Conservation (phyloP, 495 filamentous ascomycete species). For the Penicillium paxilli region DNA sequence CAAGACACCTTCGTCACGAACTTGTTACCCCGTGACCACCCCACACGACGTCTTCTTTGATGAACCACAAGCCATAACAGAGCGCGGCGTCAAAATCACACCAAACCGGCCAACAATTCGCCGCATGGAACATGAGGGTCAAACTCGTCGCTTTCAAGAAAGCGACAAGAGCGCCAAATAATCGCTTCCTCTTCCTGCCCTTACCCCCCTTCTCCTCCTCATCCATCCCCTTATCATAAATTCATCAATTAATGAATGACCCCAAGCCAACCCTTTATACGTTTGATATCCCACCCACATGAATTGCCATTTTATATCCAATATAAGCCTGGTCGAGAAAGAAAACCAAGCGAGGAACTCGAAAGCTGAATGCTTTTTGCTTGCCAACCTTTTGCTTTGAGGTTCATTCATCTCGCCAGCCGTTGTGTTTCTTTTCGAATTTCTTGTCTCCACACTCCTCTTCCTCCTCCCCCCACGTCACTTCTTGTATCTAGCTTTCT, state of each 20-base stretch:
- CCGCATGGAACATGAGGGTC: neutral
- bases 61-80: neutral
- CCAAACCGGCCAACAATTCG: neutral
- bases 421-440: neutral
- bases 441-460: no score
- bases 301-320: neutral
- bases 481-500: slow-evolving; percentile 30
- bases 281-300: slow-evolving; percentile 1
- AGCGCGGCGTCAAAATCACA: neutral
- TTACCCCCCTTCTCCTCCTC: neutral
- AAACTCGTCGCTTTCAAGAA: neutral
- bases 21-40: neutral
- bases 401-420: slow-evolving; percentile 4
- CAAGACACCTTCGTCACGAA: neutral
- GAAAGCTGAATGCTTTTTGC: slow-evolving; percentile 5
- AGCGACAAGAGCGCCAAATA: no score
- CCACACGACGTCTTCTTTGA: neutral
- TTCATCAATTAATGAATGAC: slow-evolving; percentile 8
- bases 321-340: neutral
- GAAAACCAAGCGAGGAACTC: slow-evolving; percentile 7
- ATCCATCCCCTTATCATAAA: neutral
- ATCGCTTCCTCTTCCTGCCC: neutral
- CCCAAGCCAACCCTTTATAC: neutral
- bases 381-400: slow-evolving; percentile 5
- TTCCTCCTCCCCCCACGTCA: slow-evolving; percentile 4